Percentiles rank a stretch among this genome's conserved stretches.
Evolutionary conservation across 2,329 filamentous ascomycete species (phyloP).

Genomic region (Peltaster fructicola): DNA sequence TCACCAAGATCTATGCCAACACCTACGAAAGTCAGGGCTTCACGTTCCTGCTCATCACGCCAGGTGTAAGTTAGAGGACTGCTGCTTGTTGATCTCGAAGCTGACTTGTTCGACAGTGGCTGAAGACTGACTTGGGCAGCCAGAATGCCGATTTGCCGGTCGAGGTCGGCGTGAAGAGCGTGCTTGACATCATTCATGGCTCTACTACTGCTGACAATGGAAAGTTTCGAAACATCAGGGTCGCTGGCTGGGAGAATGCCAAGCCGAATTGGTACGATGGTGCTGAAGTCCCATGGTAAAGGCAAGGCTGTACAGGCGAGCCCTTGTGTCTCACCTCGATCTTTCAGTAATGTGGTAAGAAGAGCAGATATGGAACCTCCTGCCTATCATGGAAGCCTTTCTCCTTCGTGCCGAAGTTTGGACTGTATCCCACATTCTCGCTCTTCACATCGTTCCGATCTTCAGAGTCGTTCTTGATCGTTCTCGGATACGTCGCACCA

Average conservation of each 20-base stretch:
- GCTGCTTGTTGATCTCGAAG: neutral
- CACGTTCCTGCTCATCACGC: slow-evolving; percentile 24
- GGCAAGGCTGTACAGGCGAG: too few relatives aligned
- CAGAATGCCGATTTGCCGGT: slow-evolving; percentile 24
- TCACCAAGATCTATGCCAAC: slow-evolving; percentile 28
- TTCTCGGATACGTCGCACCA: too few relatives aligned
- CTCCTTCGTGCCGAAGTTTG: too few relatives aligned
- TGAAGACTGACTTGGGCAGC: slow-evolving; percentile 27
- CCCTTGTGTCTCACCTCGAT: too few relatives aligned
- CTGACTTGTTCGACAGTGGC: slow-evolving; percentile 21
- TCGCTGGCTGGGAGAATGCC: slow-evolving; percentile 23
- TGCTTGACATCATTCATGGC: slow-evolving; percentile 29
- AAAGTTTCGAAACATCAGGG: slow-evolving; percentile 29
- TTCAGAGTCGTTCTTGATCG: too few relatives aligned
- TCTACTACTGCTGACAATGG: slow-evolving; percentile 24
- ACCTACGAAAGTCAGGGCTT: slow-evolving; percentile 24
- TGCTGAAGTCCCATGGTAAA: slow-evolving; percentile 8
- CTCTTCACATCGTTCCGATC: too few relatives aligned
- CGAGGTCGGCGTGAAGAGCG: slow-evolving; percentile 21
- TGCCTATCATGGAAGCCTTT: too few relatives aligned
- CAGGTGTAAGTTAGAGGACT: slow-evolving; percentile 23
- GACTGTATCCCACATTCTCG: too few relatives aligned
- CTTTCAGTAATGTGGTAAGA: too few relatives aligned
- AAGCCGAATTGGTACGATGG: too few relatives aligned
- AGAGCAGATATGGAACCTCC: too few relatives aligned